Base-by-base conservation (phyloP, 2,329 filamentous ascomycete genomes). In the Aspergillus glaucus region DNA sequence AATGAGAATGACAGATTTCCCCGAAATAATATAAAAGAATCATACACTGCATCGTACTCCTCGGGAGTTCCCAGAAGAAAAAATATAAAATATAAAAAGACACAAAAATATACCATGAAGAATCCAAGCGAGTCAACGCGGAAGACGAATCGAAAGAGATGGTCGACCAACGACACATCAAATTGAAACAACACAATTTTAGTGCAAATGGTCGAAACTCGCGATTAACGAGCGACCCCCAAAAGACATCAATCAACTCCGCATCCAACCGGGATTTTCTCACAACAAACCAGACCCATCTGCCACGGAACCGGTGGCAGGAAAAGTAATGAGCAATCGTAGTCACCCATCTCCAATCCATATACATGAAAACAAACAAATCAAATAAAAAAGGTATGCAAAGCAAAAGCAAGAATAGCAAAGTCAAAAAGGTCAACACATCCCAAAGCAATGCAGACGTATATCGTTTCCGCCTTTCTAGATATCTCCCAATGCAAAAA, bases 381-480 rank as follows among this genome's bases (percentile, higher is more conserved):
- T 47, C 48, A 50, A 49, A 48, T 53, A 56, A 55, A 54, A 44
- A 55, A 45, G 52, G 48, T 51, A 57, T 54, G 53, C 55, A 45
- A 50, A 58, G 52, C 55, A 54, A 59, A 59, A 58, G 52, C 48
- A 53, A 47, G 45, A 43, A 32, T 30, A 51, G 50, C 44, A 52
- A 53, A 52, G 51, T 43, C 52, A 57, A 58, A 52, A 55, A 53
- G 54, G 52, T 50, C 51, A 55, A 62, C 59, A 59, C 51, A 64
- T 59, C 51, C 62, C 62, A 57, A 63, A 65, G 57, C 62, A 64
- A 70, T 70, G 67, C 67, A 70, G 63, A 70, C 67, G 66, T 70
- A 63, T 69, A 68, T 70, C 67, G 65, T 70, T 69, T 67, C 67
- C 67, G 65, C 66, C 67, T 68, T 60, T 65, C 67, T 70, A 70